Percentiles rank a stretch among this genome's conserved stretches.
Conservation (phyloP, 148 eudicot species). For the Polygonum maritimum region DNA sequence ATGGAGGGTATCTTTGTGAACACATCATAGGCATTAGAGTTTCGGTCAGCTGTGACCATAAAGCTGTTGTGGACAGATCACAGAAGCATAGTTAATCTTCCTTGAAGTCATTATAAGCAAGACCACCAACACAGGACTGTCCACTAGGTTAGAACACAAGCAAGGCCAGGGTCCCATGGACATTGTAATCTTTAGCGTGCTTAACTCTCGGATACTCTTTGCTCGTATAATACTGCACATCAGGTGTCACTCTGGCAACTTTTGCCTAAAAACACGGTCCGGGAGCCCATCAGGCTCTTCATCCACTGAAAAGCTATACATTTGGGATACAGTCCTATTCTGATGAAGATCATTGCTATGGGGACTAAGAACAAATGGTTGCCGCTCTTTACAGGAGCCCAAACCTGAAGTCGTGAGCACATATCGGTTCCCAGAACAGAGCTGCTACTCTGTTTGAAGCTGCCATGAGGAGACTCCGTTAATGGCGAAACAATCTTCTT, state of each 20-base stretch:
- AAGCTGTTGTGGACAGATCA: no score
- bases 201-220: slow-evolving; percentile 59
- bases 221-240: slow-evolving; percentile 89
- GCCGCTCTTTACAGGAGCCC: slow-evolving; percentile 93
- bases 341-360: slow-evolving; percentile 68
- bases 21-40: slow-evolving; percentile 23
- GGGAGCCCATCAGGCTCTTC: slow-evolving; percentile 73
- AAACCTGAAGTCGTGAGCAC: no score
- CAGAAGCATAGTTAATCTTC: slow-evolving; percentile 83
- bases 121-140: slow-evolving; percentile 74
- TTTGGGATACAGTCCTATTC: slow-evolving; percentile 69
- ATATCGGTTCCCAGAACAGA: no score
- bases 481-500: slow-evolving; percentile 9
- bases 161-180: slow-evolving; percentile 72
- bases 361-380: slow-evolving; percentile 79
- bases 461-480: slow-evolving; percentile 19
- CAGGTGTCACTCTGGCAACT: slow-evolving; percentile 86
- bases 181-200: slow-evolving; percentile 74
- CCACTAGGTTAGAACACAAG: slow-evolving; percentile 84
- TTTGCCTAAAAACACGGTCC: slow-evolving; percentile 83
- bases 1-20: background rate
- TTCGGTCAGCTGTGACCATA: slow-evolving; percentile 31
- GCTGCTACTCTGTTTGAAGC: background rate
- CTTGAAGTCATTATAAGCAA: slow-evolving; percentile 81
- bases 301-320: slow-evolving; percentile 64